Evolutionary conservation across 176 grass and related monocot genomes (phyloP).

Genomic region (Musa troglodytarum): DNA sequence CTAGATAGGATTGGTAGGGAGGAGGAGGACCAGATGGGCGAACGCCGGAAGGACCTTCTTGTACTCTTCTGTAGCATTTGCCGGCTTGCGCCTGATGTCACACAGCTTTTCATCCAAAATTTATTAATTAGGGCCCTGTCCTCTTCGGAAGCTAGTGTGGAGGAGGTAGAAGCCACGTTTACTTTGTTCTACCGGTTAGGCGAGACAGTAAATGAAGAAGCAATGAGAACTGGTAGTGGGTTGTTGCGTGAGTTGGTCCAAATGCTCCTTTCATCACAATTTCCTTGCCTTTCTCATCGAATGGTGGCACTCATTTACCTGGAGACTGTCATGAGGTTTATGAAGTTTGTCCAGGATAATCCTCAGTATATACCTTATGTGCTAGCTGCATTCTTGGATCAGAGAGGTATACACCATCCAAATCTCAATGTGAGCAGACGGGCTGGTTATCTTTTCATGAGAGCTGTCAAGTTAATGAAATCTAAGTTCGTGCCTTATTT

Average conservation of each 20-base stretch:
- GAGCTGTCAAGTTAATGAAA: conserved; percentile 73
- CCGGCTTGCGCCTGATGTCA: conserved; percentile 59
- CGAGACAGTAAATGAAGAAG: conserved; percentile 65
- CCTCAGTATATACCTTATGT: conserved; percentile 61
- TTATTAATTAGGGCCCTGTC: conserved; percentile 50
- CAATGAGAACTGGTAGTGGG: conserved; percentile 54
- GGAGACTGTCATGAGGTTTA: conserved; percentile 68
- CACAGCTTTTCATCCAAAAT: conserved; percentile 68
- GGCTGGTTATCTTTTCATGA: conserved; percentile 94
- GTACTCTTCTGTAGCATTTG: conserved; percentile 76
- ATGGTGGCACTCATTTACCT: conserved; percentile 82
- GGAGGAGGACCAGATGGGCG: conserved; percentile 77
- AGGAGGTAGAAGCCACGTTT: conserved; percentile 72
- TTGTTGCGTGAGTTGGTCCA: conserved; percentile 60
- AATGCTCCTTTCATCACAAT: conserved; percentile 73
- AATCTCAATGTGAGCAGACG: conserved; percentile 70
- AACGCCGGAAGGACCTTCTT: conserved; percentile 74
- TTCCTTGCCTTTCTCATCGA: conserved; percentile 69
- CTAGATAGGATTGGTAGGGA: conserved; percentile 87
- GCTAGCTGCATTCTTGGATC: conserved; percentile 71
- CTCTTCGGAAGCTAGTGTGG: conserved; percentile 57
- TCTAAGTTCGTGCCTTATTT: conserved; percentile 75
- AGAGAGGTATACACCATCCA: conserved; percentile 76
- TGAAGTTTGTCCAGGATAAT: conserved; percentile 90
- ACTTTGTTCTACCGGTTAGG: conserved; percentile 69